Evolutionary conservation across 768 basidiomycete genomes (phyloP).

Genomic region (Auricularia sp.): DNA sequence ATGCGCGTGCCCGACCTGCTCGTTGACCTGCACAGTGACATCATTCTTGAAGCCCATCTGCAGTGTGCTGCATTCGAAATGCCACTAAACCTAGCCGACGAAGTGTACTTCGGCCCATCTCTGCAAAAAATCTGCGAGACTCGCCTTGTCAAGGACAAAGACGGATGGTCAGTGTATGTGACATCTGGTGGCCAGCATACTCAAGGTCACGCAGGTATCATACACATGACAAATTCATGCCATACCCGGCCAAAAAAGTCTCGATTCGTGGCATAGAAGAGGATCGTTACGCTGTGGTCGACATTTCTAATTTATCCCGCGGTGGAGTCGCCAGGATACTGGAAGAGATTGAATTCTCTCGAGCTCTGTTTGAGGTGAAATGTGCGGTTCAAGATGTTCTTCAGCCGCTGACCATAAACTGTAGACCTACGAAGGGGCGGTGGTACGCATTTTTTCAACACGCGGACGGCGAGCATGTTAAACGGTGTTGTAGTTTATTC

Average conservation of each 20-base stretch:
- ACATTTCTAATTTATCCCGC: constrained; percentile 36
- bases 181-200: too few relatives aligned
- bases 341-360: constrained; percentile 75
- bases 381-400: neutral
- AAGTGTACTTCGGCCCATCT: constrained; percentile 58
- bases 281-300: constrained; percentile 66
- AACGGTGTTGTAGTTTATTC: constrained; percentile 52
- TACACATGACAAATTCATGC: constrained; percentile 66
- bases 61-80: constrained; percentile 86
- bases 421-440: constrained; percentile 65
- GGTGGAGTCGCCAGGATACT: constrained; percentile 37
- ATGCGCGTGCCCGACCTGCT: constrained; percentile 50
- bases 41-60: constrained; percentile 73
- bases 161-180: constrained; percentile 41
- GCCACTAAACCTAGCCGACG: constrained; percentile 59
- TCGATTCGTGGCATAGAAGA: constrained; percentile 71
- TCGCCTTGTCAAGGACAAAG: constrained; percentile 54
- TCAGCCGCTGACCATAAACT: neutral
- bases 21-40: constrained; percentile 61
- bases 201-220: constrained; percentile 50
- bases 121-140: constrained; percentile 50
- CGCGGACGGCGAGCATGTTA: neutral
- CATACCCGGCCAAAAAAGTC: constrained; percentile 62
- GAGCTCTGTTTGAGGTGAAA: constrained; percentile 71
- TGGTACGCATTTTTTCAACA: constrained; percentile 34